phyloP scores from a whole-genome alignment of 2,329 filamentous ascomycete species.

The Diaporthe sp. region DNA sequence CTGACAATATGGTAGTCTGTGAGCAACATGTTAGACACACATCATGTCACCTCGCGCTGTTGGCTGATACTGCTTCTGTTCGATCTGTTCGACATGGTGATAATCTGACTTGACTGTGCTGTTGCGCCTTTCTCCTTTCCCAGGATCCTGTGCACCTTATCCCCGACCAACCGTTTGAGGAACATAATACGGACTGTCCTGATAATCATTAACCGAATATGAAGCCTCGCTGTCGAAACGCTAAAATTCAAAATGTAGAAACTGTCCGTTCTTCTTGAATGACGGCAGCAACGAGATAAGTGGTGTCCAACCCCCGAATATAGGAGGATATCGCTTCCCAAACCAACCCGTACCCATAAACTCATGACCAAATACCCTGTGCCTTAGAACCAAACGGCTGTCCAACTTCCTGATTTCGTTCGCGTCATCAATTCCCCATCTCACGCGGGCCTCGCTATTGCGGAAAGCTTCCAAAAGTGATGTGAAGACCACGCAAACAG shows the following conservation, averaged over 20 bases:
- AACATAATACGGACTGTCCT: not conserved
- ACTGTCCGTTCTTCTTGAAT: conserved; percentile 31
- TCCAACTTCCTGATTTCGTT: conserved; percentile 28
- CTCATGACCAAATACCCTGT: conserved; percentile 32
- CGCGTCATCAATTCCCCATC: conserved; percentile 34
- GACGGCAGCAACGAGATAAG: conserved; percentile 31
- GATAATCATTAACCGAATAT: not conserved
- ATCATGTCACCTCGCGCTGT: not conserved
- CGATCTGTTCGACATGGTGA: not conserved
- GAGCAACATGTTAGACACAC: not conserved
- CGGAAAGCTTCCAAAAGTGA: conserved; percentile 5
- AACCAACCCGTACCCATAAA: conserved; percentile 33
- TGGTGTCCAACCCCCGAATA: conserved; percentile 36
- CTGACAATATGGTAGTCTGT: not conserved
- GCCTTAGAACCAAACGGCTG: conserved; percentile 18
- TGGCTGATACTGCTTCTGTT: not conserved
- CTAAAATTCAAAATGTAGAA: conserved; percentile 28
- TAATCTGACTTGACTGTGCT: not conserved
- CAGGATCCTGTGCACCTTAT: conserved; percentile 1
- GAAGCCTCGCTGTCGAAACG: conserved; percentile 20
- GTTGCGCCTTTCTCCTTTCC: conserved; percentile 10
- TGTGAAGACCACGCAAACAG: conserved; percentile 23
- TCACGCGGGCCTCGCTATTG: conserved; percentile 3
- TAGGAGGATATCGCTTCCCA: conserved; percentile 32
- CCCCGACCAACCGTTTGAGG: not conserved